Percentiles rank a stretch among this genome's conserved stretches.
These are phyloP conservation scores for Sphagnum contortum DNA, from an alignment of 225 moss, liverwort and hornwort genomes.

Conservation along the genomic window DNA sequence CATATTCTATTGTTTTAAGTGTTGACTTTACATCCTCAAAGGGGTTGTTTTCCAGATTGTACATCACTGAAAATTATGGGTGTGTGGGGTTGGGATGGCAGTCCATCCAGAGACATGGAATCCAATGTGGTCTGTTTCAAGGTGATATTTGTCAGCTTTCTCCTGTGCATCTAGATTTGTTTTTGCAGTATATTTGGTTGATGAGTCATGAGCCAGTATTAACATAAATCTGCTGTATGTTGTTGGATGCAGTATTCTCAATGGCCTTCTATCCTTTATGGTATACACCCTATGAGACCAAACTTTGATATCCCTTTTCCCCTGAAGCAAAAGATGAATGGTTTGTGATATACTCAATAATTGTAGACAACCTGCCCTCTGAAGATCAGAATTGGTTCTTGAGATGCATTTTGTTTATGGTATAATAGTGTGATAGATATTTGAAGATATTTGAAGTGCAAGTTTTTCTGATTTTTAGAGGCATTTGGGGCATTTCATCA, in stretches of 20 bases:
- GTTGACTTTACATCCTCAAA: too few relatives aligned
- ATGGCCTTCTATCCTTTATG: slow-evolving; percentile 96
- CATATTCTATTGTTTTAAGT: too few relatives aligned
- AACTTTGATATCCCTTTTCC: background rate
- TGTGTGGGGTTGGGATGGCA: slow-evolving; percentile 19
- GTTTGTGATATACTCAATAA: background rate
- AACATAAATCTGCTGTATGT: background rate
- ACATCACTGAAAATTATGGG: too few relatives aligned
- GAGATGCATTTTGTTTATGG: background rate
- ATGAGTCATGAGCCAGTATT: background rate
- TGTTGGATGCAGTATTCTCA: slow-evolving; percentile 70
- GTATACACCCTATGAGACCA: slow-evolving; percentile 21
- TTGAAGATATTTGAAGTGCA: too few relatives aligned
- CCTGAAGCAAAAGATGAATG: background rate
- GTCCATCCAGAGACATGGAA: slow-evolving; percentile 99
- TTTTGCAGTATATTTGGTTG: background rate
- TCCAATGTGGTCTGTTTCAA: slow-evolving; percentile 99
- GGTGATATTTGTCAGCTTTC: slow-evolving; percentile 27
- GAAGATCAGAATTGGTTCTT: too few relatives aligned
- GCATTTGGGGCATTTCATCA: too few relatives aligned
- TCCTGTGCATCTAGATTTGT: slow-evolving; percentile 6
- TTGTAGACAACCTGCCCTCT: too few relatives aligned
- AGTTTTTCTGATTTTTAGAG: too few relatives aligned
- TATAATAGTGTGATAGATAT: too few relatives aligned
- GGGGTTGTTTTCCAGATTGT: too few relatives aligned